phyloP scores from a whole-genome alignment of 345 rosid species.

The Syzygium aqueum region DNA sequence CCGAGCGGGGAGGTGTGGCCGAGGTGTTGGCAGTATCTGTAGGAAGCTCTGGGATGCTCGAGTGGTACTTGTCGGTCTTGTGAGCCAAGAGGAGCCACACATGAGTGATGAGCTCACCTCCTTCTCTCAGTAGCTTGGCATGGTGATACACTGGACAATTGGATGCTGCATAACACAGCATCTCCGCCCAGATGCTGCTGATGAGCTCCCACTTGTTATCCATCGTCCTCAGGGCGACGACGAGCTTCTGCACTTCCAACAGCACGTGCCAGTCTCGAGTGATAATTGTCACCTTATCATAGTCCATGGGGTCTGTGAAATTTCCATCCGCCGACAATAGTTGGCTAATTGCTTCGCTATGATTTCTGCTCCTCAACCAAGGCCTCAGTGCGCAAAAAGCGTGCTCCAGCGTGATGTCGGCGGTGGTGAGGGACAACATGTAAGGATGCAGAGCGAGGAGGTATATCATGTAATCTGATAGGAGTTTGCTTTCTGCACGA shows the following conservation, averaged over 20 bases:
- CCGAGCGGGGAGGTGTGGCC: not conserved
- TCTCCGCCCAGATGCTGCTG: constrained; percentile 2
- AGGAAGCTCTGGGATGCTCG: not conserved
- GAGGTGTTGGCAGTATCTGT: not conserved
- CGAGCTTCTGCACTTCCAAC: not conserved
- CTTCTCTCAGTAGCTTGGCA: not conserved
- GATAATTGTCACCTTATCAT: not conserved
- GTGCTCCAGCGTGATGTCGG: not conserved
- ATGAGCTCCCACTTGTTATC: not conserved
- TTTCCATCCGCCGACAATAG: not conserved
- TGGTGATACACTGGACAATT: constrained; percentile 2
- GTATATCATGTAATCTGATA: constrained; percentile 8
- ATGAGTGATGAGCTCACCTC: not conserved
- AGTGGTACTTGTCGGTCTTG: not conserved
- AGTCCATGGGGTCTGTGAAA: not conserved
- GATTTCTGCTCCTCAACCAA: not conserved
- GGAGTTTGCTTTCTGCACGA: not conserved
- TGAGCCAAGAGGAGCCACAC: not conserved
- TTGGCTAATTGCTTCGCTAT: not conserved
- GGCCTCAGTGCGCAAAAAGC: not conserved
- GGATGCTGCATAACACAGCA: constrained; percentile 5
- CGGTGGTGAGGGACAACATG: not conserved
- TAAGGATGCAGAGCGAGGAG: not conserved
- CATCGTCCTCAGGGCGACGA: not conserved
- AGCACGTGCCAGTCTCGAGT: not conserved